phyloP scores from a whole-genome alignment of 192 early-diverging fungal species.

The Backusella liffmaniae region DNA sequence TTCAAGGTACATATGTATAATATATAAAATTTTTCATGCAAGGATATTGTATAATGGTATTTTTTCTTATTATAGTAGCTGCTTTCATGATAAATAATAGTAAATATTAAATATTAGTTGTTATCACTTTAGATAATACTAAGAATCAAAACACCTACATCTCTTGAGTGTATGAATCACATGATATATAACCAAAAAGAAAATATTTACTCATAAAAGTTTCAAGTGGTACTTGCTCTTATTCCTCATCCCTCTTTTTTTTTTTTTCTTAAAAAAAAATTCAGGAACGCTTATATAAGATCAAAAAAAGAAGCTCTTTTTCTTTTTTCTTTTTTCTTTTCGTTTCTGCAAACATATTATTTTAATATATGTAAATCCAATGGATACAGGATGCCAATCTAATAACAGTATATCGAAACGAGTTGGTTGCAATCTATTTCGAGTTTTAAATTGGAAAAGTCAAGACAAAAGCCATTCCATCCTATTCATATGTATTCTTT shows the following conservation, averaged over 20 bases:
- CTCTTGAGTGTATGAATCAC: background rate
- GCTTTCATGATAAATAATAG: background rate
- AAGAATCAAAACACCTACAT: background rate
- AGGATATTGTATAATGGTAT: background rate
- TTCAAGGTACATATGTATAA: background rate
- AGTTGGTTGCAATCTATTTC: background rate
- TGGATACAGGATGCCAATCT: background rate
- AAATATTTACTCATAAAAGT: background rate
- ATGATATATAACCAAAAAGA: background rate
- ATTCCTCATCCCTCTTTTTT: background rate
- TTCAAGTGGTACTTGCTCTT: background rate
- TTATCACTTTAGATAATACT: background rate
- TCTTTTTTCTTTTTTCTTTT: background rate
- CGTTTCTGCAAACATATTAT: background rate
- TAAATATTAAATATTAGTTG: background rate
- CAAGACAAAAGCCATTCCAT: background rate
- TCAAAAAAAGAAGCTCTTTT: background rate
- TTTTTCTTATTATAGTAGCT: background rate
- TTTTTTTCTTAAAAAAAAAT: background rate
- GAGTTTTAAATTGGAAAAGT: background rate
- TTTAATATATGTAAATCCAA: background rate
- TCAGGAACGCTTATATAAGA: background rate
- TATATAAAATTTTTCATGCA: background rate
- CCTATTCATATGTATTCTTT: background rate
- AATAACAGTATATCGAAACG: background rate